A percentile compares a stretch with the other conserved stretches of the same genome.
Conservation (phyloP, 2,329 filamentous ascomycete genomes). For the Colletotrichum sp. region DNA sequence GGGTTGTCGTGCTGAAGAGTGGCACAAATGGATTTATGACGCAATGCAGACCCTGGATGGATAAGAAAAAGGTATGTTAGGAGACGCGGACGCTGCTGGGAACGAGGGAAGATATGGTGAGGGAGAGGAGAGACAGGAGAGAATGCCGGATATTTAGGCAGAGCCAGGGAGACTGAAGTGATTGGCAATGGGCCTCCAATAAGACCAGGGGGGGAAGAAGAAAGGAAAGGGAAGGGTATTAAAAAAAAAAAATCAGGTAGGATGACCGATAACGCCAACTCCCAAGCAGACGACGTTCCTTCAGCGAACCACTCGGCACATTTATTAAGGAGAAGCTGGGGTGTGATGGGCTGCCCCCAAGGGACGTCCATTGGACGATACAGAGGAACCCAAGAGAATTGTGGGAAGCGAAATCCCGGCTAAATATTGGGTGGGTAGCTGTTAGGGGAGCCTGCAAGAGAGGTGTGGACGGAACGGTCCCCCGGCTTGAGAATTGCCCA, state of each 20-base stretch:
- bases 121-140: slow-evolving; percentile 18
- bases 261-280: slow-evolving; percentile 15
- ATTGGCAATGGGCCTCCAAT: slow-evolving; percentile 14
- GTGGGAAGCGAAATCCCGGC: slow-evolving; percentile 15
- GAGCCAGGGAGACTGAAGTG: slow-evolving; percentile 12
- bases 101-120: neutral
- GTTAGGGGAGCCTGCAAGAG: neutral
- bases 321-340: slow-evolving; percentile 26
- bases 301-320: slow-evolving; percentile 21
- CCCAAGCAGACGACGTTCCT: neutral
- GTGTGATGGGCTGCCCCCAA: slow-evolving; percentile 20
- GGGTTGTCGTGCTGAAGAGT: neutral
- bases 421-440: slow-evolving; percentile 18
- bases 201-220: neutral
- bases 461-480: slow-evolving; percentile 18
- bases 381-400: neutral
- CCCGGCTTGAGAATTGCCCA: neutral
- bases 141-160: slow-evolving; percentile 22
- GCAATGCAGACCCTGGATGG: slow-evolving; percentile 1
- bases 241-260: neutral
- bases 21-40: slow-evolving; percentile 7
- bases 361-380: slow-evolving; percentile 15
- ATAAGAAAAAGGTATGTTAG: neutral
- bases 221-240: neutral
- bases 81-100: neutral